A percentile compares a stretch with the other conserved stretches of the same genome.
phyloP scores from a whole-genome alignment of 139 green algal species.

The Chlamydomonas sp. region DNA sequence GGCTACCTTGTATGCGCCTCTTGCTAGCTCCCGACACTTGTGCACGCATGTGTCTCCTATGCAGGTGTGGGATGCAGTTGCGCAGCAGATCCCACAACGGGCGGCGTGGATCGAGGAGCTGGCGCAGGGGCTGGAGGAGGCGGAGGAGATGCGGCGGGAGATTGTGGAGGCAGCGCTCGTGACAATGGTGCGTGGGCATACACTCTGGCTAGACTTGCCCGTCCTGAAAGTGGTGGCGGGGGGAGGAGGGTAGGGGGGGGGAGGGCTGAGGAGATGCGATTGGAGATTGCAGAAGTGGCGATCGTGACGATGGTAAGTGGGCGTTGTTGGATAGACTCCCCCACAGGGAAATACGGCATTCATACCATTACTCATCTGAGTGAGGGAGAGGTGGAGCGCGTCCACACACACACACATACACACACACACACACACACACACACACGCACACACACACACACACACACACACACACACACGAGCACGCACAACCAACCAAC shows the following conservation, averaged over 20 bases:
- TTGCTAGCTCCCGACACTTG: background rate
- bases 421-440: too few species aligned
- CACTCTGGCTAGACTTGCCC: background rate
- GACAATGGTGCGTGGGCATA: slow-evolving; percentile 7
- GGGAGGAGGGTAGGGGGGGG: background rate
- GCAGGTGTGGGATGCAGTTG: slow-evolving; percentile 35
- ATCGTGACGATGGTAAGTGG: too few species aligned
- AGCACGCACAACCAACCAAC: too few species aligned
- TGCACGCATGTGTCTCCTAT: background rate
- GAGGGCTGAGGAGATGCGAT: too few species aligned
- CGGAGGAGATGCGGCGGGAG: slow-evolving; percentile 24
- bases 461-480: too few species aligned
- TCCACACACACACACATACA: too few species aligned
- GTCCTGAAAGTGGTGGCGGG: background rate
- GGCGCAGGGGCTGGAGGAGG: slow-evolving; percentile 22
- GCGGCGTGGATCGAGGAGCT: slow-evolving; percentile 26
- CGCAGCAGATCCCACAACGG: slow-evolving; percentile 20
- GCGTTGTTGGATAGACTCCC: too few species aligned
- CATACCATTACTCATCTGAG: slow-evolving; percentile 43
- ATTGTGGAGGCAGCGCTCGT: slow-evolving; percentile 25
- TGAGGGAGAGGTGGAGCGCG: slow-evolving; percentile 43
- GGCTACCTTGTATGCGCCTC: background rate
- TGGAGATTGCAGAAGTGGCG: too few species aligned
- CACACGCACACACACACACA: too few species aligned
- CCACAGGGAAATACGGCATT: slow-evolving; percentile 17